Conservation (phyloP, 2,329 filamentous ascomycete genomes). For the Trichoderma hamatum region DNA sequence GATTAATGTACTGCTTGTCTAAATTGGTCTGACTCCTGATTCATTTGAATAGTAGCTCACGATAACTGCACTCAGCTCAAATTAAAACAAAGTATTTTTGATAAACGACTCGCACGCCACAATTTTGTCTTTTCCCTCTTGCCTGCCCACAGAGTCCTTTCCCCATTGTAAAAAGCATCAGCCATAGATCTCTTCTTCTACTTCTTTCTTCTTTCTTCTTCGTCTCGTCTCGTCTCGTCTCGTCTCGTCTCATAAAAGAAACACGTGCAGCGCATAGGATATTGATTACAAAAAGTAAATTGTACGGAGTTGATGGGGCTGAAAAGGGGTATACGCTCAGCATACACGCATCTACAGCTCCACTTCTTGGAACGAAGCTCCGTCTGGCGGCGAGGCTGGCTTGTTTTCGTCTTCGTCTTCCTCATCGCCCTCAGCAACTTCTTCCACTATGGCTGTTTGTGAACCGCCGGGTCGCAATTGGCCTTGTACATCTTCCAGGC, state of each 20-base stretch:
- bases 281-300: neutral
- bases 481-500: slow-evolving; percentile 57
- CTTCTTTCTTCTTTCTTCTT: neutral
- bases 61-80: neutral
- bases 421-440: slow-evolving; percentile 31
- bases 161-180: neutral
- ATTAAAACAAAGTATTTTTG: neutral
- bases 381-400: slow-evolving; percentile 54
- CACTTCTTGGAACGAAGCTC: slow-evolving; percentile 66
- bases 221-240: no score
- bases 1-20: neutral
- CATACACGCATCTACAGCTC: slow-evolving; percentile 50
- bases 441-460: slow-evolving; percentile 30
- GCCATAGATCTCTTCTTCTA: neutral
- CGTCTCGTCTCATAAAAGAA: neutral
- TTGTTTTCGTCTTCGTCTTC: slow-evolving; percentile 44
- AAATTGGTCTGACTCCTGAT: neutral
- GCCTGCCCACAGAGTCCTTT: neutral
- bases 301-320: neutral
- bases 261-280: neutral
- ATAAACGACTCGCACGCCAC: slow-evolving; percentile 5
- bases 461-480: slow-evolving; percentile 51
- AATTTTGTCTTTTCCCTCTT: slow-evolving; percentile 10
- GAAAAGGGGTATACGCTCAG: neutral
- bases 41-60: neutral